Evolutionary conservation across 768 basidiomycete genomes (phyloP), one percentile per base, ranked within the genome.

Genomic region (Boletus rubropictus): DNA sequence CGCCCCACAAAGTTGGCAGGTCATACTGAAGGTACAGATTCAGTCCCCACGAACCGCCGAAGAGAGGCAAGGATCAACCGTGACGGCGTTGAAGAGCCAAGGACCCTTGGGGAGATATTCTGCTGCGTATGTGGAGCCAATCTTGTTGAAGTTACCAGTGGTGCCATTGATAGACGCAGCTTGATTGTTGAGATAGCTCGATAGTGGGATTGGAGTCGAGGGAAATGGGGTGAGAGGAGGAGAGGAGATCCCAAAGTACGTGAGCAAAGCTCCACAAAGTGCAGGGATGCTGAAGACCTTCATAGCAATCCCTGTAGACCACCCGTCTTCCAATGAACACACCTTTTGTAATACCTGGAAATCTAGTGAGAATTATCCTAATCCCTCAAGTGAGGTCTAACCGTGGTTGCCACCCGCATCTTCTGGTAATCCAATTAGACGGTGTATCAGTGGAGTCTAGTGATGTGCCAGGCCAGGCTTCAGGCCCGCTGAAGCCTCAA

Each of bases 121-220:
- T 31, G 72, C 66, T 31, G 66, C 65, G 39, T 69, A 77, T 20
- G 73, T 74, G 7, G 66, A 58, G 6, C 72, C 72, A 18, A 47
- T 22, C 5, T 61, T 61, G 51, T 75, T 67, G 42, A 77, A 77
- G 55, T 69, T 55, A 15, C 72, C 72, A 0, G 50, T 54, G 11
- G 69, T 60, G 2, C 69, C 69, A 39, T 71, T 50, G 0, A 64
- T 18, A 1, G 73, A 72, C 5, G 74, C 73, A 5, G 73, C 75
- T 44, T 72, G 69, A 42, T 76, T 76, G 9, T 76, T 49, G 48
- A 74, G 62, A 15, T 72, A 43, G 29, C 42, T 33, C 5, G 46
- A 43, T 0, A 77, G 41, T 6, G 65, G 53, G 14, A 76, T 32
- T 6, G 59, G 32, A 3, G 48, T 51, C 4, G 70, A 72, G 5